A percentile compares a stretch with the other conserved stretches of the same genome.
These are phyloP conservation scores for Acanthamoeba lenticulata DNA, from an alignment of 208 protist species.

Conservation along the genomic window DNA sequence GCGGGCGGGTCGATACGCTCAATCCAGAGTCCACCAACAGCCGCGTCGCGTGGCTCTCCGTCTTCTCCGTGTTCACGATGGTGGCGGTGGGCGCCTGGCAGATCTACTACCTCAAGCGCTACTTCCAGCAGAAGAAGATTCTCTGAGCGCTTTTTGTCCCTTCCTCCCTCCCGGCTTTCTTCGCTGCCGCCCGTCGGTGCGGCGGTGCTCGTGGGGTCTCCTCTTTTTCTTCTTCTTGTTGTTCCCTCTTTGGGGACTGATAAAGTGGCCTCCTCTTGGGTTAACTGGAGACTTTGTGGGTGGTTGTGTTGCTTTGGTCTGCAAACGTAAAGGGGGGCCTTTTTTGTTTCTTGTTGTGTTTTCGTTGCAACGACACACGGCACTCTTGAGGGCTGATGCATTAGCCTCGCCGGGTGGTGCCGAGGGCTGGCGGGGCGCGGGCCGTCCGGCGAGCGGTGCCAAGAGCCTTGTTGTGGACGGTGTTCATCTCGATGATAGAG, in stretches of 20 bases:
- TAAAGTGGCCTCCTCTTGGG: too few relatives aligned
- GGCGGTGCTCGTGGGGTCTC: too few relatives aligned
- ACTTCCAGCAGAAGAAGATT: slow-evolving; percentile 79
- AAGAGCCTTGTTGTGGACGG: slow-evolving; percentile 10
- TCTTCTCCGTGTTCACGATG: slow-evolving; percentile 66
- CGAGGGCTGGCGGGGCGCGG: background rate
- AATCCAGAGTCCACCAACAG: slow-evolving; percentile 63
- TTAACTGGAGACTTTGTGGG: too few relatives aligned
- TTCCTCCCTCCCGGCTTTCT: background rate
- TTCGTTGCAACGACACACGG: too few relatives aligned
- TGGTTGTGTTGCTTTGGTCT: too few relatives aligned
- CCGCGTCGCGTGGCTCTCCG: slow-evolving; percentile 71
- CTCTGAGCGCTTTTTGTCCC: slow-evolving; percentile 45
- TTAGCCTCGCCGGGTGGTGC: background rate
- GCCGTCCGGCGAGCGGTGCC: background rate
- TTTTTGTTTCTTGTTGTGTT: too few relatives aligned
- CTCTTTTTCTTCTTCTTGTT: too few relatives aligned
- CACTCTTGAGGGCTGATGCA: background rate
- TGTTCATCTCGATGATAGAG: slow-evolving; percentile 63
- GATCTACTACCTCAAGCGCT: slow-evolving; percentile 76
- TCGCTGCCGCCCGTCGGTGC: too few relatives aligned
- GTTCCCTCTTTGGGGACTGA: too few relatives aligned
- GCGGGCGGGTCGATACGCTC: too few relatives aligned
- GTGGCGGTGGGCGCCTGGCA: slow-evolving; percentile 74
- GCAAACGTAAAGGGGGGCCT: too few relatives aligned